Base-by-base conservation (phyloP, 75 land plant genomes). In the Picea glauca region DNA sequence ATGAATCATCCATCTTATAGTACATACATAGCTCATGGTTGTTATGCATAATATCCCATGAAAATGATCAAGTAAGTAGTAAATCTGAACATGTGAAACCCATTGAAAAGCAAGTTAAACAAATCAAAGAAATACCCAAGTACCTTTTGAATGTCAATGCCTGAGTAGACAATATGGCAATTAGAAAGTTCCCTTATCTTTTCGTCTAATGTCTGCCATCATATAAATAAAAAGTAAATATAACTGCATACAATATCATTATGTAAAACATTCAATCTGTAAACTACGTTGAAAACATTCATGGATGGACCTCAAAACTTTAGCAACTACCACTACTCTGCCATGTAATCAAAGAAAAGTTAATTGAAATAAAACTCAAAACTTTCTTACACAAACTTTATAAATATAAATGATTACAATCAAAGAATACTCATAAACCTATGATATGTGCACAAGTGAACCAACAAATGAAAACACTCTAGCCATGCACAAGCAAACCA, bases 91-190 rank as follows among this genome's bases (percentile, higher is more conserved):
- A 46, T 70, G 17, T 13, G 32, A 15, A 17, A 13, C 43, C 43
- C 17, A 66, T 12, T 66, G 9, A 70, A 68, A 70, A 20, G 30
- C n/a, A 43, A 70, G 74, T 8, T 17, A n/a, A 38, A 43, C 50
- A 43, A n/a, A 12, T 23, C 8, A 43, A 20, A 8, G 54, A 70
- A 50, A 40, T 43, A 17, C 40, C 73, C 15, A 43, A 43, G 6
- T 80, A 94, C 99, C 99, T 96, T 96, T 33, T 87, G 98, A 75
- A 96, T 84, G 76, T 94, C 99, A 59, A 96, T 82, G 31, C 98
- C 99, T 4, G 86, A 75, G 58, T 98, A 93, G 4, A 93, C 89
- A 79, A 89, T 86, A 73, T 95, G 98, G 74, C 94, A 93, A 58
- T 95, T 91, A 7, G 99, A 98, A 31, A 95, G 89, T 78, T 98